Evolutionary conservation across 768 basidiomycete species (phyloP), one percentile per base, ranked within the genome.

Genomic region (Lentinula edodes): DNA sequence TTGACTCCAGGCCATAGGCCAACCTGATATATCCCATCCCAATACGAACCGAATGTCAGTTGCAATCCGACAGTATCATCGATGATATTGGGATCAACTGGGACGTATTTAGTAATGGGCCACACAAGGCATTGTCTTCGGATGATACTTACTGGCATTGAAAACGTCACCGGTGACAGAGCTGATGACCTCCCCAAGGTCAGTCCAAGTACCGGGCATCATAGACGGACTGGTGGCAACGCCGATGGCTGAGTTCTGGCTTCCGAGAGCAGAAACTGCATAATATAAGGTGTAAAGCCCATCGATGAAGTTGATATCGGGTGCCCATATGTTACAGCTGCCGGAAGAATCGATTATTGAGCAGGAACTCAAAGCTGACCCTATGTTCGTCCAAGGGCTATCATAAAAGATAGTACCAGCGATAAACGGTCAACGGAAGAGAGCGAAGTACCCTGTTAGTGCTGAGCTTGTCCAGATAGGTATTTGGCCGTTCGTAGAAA

Each of bases 1-100:
- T 64, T 64, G 5, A 64, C 63, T 16, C 55, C 63, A 18, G 63
- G 63, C 42, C 43, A 64, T 5, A 64, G 46, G 6, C 58, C 48
- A 7, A 59, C 38, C 35, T 59, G 58, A 6, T 23, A 46, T 20
- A 59, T 59, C 32, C 58, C 58, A 48, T 59, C 15, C 58, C 58
- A 48, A 12, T 20, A 59, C 15, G 58, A 59, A 18, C 58, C 58
- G 10, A 48, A 59, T 23, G 58, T 34, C 35, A 59, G 23, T 46
- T 48, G 45, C 9, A 59, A 32, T 28, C 48, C 58, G 15, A 46
- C 58, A 41, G 28, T 38, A 39, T 59, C 58, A 45, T 35, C 20
- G 35, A 59, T 59, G 15, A 59, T 46, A 15, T 59, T 59, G 8
- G 58, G 58, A 48, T 59, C 58, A 18, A 59, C 58, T 59, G 15